These are phyloP conservation scores for Mycosphaerella sp. DNA, from an alignment of 2,329 filamentous ascomycete species.

Conservation along the genomic window DNA sequence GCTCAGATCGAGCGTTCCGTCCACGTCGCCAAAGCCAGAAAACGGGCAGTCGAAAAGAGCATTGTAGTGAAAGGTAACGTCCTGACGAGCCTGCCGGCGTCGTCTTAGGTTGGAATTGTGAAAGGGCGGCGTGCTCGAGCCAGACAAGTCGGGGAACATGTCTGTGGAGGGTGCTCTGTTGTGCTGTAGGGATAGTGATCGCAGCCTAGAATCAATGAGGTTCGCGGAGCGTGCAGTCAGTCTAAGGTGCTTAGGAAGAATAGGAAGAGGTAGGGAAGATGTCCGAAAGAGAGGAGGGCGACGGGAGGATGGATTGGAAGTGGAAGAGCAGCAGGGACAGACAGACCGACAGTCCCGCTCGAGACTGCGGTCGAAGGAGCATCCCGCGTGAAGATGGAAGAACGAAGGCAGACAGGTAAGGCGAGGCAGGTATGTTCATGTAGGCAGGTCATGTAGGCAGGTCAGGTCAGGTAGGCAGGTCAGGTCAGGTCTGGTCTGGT, in stretches of 20 bases:
- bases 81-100: slow-evolving; percentile 8
- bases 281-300: background rate
- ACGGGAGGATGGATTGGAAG: background rate
- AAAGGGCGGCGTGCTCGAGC: background rate
- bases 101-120: slow-evolving; percentile 14
- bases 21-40: slow-evolving; percentile 5
- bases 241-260: slow-evolving; percentile 5
- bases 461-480: too few species aligned
- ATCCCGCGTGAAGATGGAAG: too few species aligned
- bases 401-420: too few species aligned
- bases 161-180: slow-evolving; percentile 10
- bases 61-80: slow-evolving; percentile 8
- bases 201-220: slow-evolving; percentile 12
- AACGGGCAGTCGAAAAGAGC: slow-evolving; percentile 13
- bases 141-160: slow-evolving; percentile 23
- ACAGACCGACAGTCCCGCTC: too few species aligned
- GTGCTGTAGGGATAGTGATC: slow-evolving; percentile 15
- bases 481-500: too few species aligned
- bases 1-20: slow-evolving; percentile 24
- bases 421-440: too few species aligned
- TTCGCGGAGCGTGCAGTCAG: slow-evolving; percentile 3
- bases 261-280: background rate
- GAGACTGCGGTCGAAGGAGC: too few species aligned
- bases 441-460: too few species aligned
- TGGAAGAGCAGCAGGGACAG: too few species aligned